Evolutionary conservation across 139 green algal species (phyloP).

Genomic region (Ulvella scutata): DNA sequence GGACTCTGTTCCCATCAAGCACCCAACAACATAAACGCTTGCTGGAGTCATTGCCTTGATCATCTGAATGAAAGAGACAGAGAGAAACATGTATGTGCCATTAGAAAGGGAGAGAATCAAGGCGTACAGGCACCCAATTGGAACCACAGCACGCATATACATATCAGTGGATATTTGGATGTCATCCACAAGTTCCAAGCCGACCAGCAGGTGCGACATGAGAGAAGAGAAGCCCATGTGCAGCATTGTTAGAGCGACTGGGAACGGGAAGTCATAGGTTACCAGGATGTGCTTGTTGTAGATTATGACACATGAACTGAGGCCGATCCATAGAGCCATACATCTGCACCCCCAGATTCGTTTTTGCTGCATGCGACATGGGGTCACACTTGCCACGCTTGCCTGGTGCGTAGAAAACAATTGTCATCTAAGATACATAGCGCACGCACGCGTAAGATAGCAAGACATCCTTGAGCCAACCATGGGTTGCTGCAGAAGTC

Average conservation of each 20-base stretch:
- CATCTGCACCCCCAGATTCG: not conserved
- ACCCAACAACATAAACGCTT: not conserved
- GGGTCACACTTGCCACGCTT: too few relatives aligned
- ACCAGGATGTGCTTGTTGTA: conserved; percentile 59
- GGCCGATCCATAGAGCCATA: conserved; percentile 12
- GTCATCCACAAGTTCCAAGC: conserved; percentile 19
- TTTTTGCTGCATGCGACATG: too few relatives aligned
- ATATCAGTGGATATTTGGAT: conserved; percentile 28
- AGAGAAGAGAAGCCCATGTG: conserved; percentile 26
- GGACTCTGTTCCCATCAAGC: not conserved
- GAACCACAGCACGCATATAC: conserved; percentile 22
- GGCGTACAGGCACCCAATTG: not conserved
- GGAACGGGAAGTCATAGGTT: conserved; percentile 29
- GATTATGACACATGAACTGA: conserved; percentile 26
- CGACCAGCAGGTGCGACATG: conserved; percentile 16
- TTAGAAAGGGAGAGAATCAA: not conserved
- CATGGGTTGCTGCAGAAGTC: too few relatives aligned
- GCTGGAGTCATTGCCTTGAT: conserved; percentile 21
- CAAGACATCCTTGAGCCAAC: too few relatives aligned
- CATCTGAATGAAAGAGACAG: conserved; percentile 33
- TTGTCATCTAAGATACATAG: too few relatives aligned
- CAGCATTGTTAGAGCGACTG: conserved; percentile 33
- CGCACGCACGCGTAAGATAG: too few relatives aligned
- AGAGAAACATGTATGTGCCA: conserved; percentile 14
- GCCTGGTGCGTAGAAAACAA: too few relatives aligned